Evolutionary conservation across 331 rosid genomes (phyloP).

Genomic region (Erythrophleum ivorense): DNA sequence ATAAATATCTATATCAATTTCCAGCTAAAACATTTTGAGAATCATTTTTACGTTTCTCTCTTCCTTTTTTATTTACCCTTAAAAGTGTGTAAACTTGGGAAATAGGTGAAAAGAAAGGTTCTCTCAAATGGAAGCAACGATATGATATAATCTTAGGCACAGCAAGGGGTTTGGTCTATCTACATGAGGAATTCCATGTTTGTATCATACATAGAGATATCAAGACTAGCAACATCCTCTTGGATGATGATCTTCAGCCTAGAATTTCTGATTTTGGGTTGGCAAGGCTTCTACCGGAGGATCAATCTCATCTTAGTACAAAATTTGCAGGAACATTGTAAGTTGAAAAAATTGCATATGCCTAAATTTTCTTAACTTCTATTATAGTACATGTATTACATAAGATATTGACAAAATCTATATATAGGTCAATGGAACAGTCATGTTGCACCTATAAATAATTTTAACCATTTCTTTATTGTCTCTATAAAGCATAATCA

Average conservation of each 20-base stretch:
- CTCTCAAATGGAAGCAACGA: slow-evolving; percentile 66
- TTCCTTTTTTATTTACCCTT: neutral
- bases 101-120: slow-evolving; percentile 58
- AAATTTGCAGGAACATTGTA: slow-evolving; percentile 76
- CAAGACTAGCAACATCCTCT: neutral
- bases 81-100: neutral
- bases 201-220: slow-evolving; percentile 45
- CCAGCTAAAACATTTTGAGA: neutral
- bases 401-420: neutral
- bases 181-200: slow-evolving; percentile 60
- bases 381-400: neutral
- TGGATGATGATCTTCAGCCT: neutral
- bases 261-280: slow-evolving; percentile 3
- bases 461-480: neutral
- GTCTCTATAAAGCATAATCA: neutral
- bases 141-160: slow-evolving; percentile 61
- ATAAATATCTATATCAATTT: neutral
- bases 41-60: neutral
- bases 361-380: neutral
- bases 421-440: neutral
- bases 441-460: neutral
- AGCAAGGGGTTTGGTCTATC: slow-evolving; percentile 63
- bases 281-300: neutral
- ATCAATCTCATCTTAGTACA: neutral
- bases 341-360: slow-evolving; percentile 25